Base-by-base conservation (phyloP, 2,329 filamentous ascomycete species). In the Ascochyta clinopodiicola region DNA sequence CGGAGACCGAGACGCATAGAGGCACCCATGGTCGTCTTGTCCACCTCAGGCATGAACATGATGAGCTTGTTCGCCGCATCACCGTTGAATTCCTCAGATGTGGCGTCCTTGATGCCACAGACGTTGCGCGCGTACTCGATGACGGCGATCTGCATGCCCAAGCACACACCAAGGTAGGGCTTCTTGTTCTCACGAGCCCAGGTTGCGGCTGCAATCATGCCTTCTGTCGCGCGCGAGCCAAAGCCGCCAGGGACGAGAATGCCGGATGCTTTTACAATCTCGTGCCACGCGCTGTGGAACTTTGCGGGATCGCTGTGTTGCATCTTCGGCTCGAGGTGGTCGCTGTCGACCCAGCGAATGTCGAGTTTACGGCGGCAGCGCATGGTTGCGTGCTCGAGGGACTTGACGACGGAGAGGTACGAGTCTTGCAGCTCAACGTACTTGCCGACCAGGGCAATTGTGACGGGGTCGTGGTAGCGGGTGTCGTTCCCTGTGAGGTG, bases 131-230 rank as follows among this genome's bases (percentile, higher is more conserved):
- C 92, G 66, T 87, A 91, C 76, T 98, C 93, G 64, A 97, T 89
- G 42, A 96, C 92, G 19, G 94, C 92, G 42, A 96, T 84, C 75
- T 98, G 95, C 88, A 96, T 92, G 53, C 92, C 92, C 21, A 97
- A 81, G 73, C 94, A 97, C 60, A 98, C 89, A 56, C 95, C 95
- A 0, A 98, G 83, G 78, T 89, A 97, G 1, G 92, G 92, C 3
- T 85, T 85, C 59, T 89, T 88, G 67, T 92, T 88, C 63, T 89
- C 88, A 51, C 95, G 88, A 1, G 94, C 93, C 88, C 90, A 97
- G 61, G 88, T 88, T n/a, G 90, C 89, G 3, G 89, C 90, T 51
- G 86, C 81, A 68, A 98, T 88, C 92, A 98, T 98, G 59, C 95
- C 95, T 72, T 94, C 88, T 0, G 87, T 92, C 54, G 92, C 94